These are phyloP conservation scores for Coccomyxa sp. DNA, from an alignment of 139 green algal genomes.

Conservation along the genomic window DNA sequence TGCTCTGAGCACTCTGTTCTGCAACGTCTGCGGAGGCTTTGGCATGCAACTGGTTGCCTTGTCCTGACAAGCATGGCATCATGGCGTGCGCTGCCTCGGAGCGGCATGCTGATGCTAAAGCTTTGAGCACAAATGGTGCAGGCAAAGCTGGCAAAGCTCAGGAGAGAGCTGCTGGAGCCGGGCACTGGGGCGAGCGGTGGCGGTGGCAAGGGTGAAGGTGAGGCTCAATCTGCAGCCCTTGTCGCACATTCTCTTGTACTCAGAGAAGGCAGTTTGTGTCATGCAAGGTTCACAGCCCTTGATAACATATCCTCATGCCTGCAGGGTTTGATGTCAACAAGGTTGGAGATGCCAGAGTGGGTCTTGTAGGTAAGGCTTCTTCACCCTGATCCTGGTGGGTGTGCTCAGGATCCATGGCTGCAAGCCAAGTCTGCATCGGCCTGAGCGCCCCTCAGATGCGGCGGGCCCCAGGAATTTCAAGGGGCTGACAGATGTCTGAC, in stretches of 20 bases:
- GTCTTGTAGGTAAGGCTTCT: conserved; percentile 49
- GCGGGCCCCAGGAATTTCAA: background rate
- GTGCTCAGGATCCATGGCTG: background rate
- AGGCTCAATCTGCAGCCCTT: no score
- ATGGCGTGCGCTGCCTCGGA: background rate
- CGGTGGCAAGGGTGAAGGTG: conserved; percentile 68
- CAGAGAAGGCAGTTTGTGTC: background rate
- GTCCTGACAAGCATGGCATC: background rate
- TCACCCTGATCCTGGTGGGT: background rate
- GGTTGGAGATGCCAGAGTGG: conserved; percentile 93
- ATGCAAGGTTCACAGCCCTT: background rate
- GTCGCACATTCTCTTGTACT: background rate
- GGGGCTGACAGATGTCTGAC: background rate
- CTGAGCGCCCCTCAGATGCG: no score
- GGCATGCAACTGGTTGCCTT: background rate
- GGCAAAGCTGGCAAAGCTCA: conserved; percentile 98
- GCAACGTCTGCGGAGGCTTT: background rate
- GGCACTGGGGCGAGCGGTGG: conserved; percentile 58
- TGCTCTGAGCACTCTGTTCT: background rate
- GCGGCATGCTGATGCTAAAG: background rate
- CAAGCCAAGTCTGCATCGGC: background rate
- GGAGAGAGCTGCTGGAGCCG: conserved; percentile 90
- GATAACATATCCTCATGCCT: background rate
- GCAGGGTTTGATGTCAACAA: conserved; percentile 98
- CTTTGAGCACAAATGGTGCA: conserved; percentile 33